These are phyloP conservation scores for Lablab purpureus DNA, from an alignment of 306 rosid genomes.

Conservation along the genomic window DNA sequence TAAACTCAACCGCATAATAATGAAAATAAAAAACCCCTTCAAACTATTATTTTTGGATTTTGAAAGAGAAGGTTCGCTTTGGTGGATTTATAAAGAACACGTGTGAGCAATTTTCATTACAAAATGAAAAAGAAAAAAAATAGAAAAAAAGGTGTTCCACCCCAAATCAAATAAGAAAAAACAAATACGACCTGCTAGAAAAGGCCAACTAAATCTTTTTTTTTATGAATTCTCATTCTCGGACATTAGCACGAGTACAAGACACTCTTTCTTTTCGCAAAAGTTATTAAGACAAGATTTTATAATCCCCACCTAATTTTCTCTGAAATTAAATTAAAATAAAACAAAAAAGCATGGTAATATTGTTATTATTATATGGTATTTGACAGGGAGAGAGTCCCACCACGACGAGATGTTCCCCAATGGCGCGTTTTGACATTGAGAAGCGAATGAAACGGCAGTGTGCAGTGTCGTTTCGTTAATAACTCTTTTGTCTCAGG, in stretches of 20 bases:
- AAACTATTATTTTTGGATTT: too few species aligned
- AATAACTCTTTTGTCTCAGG: background rate
- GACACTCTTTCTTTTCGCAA: background rate
- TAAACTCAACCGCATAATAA: too few species aligned
- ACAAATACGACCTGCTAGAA: too few species aligned
- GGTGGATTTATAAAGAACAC: too few species aligned
- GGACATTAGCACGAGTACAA: background rate
- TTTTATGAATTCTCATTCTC: background rate
- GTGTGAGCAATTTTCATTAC: too few species aligned
- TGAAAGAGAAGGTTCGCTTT: too few species aligned
- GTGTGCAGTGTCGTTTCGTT: conserved; percentile 26
- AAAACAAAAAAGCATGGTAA: background rate
- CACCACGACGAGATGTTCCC: conserved; percentile 22
- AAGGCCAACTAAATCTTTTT: too few species aligned
- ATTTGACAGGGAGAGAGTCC: background rate
- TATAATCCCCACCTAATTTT: background rate
- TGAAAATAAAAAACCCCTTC: too few species aligned
- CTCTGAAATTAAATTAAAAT: background rate
- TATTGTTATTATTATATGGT: background rate
- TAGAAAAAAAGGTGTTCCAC: too few species aligned
- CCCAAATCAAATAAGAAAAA: too few species aligned
- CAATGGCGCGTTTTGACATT: background rate
- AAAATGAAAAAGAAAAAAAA: too few species aligned
- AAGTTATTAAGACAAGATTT: conserved; percentile 15
- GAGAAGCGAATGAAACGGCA: conserved; percentile 33